Evolutionary conservation across 352 stramenopile species (phyloP), one percentile per base, ranked within the genome.

Genomic region (Thalassiosira exigua): DNA sequence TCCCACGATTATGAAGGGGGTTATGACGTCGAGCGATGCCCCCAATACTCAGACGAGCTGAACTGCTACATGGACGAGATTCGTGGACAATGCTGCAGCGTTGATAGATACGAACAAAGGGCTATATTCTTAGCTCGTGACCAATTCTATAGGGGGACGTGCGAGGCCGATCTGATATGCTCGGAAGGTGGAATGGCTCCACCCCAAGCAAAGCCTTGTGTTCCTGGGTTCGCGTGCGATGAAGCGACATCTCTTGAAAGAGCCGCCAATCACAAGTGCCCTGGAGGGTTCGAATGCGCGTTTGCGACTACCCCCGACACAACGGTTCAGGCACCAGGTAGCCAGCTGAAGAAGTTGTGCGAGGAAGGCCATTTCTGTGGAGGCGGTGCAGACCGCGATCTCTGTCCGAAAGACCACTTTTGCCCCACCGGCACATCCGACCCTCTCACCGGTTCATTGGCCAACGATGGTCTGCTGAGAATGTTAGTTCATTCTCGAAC

Each of bases 121-220:
- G 62, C 81, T 11, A 88, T 94, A 53, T 66, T 59, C 21, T 68
- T 85, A 24, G 88, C 83, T 24, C 68, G 92, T 24, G 93, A 95
- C 24, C 88, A 96, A 75, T 98, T 96, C 92, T 98, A 98, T 68
- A 93, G 94, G 12, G 97, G 97, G 1, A 98, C 96, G 14, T 99
- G 97, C 68, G 97, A 99, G 79, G 96, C 95, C 7, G 97, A 99
- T 81, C 78, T 97, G 1, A 97, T 98, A 36, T 98, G 97, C 76
- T 64, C 67, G 17, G 90, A 96, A 50, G 88, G 84, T 56, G 87
- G 94, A 46, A 84, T 81, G 19, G 58, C 62, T 44, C 58, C 17
- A 76, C 64, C 94, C 0, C 91, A 98, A 79, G 94, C 95, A 9
- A 94, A 97, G 59, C 85, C 96, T 19, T 99, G 96, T 81, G 90